phyloP scores from a whole-genome alignment of 768 basidiomycete genomes.

The Mycena vulgaris region DNA sequence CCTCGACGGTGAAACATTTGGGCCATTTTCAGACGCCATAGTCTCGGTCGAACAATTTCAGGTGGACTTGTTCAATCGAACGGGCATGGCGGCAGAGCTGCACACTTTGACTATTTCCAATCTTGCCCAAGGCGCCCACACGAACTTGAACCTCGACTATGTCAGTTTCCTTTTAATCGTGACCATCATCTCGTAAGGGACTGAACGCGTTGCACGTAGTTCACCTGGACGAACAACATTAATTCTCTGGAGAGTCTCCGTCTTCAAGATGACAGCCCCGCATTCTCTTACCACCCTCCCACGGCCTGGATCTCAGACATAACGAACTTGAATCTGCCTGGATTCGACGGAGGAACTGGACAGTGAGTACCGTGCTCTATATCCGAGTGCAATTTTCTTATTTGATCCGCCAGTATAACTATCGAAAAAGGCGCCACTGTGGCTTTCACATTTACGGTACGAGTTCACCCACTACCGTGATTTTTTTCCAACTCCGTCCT shows the following conservation, averaged over 20 bases:
- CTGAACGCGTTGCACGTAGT: too few species aligned
- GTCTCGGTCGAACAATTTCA: conserved; percentile 9
- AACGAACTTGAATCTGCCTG: not conserved
- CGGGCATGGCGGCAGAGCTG: not conserved
- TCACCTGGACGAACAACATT: conserved; percentile 17
- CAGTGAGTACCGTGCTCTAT: too few species aligned
- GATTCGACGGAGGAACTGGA: conserved; percentile 25
- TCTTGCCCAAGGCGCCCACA: not conserved
- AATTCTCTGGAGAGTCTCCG: conserved; percentile 14
- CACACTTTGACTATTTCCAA: conserved; percentile 13
- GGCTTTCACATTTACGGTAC: too few species aligned
- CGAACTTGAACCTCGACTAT: conserved; percentile 19
- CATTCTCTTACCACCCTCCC: conserved; percentile 15
- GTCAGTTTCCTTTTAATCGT: too few species aligned
- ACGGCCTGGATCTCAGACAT: conserved; percentile 1
- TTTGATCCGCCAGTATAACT: too few species aligned
- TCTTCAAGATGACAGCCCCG: conserved; percentile 20
- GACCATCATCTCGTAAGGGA: too few species aligned
- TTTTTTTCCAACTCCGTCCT: too few species aligned
- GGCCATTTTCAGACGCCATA: not conserved
- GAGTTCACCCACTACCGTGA: too few species aligned
- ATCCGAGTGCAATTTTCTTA: too few species aligned
- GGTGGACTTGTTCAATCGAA: conserved; percentile 22
- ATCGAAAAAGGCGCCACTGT: too few species aligned
- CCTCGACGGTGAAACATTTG: conserved; percentile 7